Conservation (phyloP, 2,329 filamentous ascomycete genomes). For the Emergomyces orientalis region DNA sequence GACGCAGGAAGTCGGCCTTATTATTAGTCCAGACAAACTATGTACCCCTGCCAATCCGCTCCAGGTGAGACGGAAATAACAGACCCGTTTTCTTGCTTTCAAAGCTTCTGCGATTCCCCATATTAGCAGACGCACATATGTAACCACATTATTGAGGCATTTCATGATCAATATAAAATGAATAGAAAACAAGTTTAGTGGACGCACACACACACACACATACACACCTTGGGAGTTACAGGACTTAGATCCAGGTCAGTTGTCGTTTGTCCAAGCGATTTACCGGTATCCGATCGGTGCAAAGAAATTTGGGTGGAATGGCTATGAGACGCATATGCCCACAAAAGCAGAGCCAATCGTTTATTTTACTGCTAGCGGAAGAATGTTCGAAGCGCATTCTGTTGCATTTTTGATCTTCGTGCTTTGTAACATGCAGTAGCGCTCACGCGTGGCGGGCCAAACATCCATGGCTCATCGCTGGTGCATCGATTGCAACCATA, state of each 20-base stretch:
- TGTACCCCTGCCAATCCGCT: background rate
- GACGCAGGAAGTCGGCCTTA: background rate
- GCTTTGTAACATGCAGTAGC: background rate
- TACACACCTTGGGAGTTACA: background rate
- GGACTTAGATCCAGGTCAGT: background rate
- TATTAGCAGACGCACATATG: background rate
- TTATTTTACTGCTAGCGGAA: background rate
- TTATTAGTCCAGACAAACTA: background rate
- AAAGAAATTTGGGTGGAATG: too few species aligned
- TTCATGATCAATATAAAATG: background rate
- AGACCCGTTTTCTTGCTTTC: background rate
- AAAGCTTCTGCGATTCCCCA: background rate
- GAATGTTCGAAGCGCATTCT: slow-evolving; percentile 1
- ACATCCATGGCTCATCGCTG: background rate
- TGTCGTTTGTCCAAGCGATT: too few species aligned
- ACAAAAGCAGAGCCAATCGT: slow-evolving; percentile 4
- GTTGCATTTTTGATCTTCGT: background rate
- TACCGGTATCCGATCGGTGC: background rate
- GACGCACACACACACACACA: background rate
- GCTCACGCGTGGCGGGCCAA: background rate
- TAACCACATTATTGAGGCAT: background rate
- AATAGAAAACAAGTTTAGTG: background rate
- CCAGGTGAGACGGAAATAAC: background rate
- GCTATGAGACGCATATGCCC: background rate
- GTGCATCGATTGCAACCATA: background rate